Base-by-base conservation (phyloP, 1,139 yeast genomes). In the Kluyveromyces sp. region DNA sequence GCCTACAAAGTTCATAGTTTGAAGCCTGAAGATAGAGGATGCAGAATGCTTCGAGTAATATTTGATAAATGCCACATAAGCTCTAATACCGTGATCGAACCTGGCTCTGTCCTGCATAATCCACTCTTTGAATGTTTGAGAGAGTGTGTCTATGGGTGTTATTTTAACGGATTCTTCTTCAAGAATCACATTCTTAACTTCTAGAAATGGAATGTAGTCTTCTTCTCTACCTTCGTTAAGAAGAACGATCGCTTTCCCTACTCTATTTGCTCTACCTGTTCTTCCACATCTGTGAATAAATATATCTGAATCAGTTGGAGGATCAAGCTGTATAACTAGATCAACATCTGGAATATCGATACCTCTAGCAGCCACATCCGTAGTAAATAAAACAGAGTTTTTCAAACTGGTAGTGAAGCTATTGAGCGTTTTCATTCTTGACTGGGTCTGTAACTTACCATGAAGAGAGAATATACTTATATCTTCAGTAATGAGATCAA, bases 281-380 rank as follows among this genome's bases (percentile, higher is more conserved):
- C 97, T 75, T 25, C 97, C 97, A 66, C 92, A 83, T 58, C 97
- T 74, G 63, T 89, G 97, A 43, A 88, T 71, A 58, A 89, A 89
- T 53, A 85, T 81, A 57, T 83, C 92, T 0, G 96, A 87, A 55
- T 87, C 95, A 0, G 90, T 83, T 1, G 97, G 97, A 2, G 97
- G 95, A 53, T 89, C 96, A 36, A 88, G 56, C 61, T 89, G 97
- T 7, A 89, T 70, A 3, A 89, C 96, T 36, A 89, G 67, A 59
- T 90, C 97, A 15, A 89, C 96, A 49, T 88, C 92, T 1, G 96
- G 95, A 32, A 89, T 80, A 69, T 90, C 97, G 32, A 90, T 78
- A 38, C 97, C 97, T 64, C 97, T 74, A 0, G 96, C 96, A 1
- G 97, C 96, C 27, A 84, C 90, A 69, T 84, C 94, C 0, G 94